Evolutionary conservation across 2,329 filamentous ascomycete genomes (phyloP).

Genomic region (Ceratocystis albifundus): DNA sequence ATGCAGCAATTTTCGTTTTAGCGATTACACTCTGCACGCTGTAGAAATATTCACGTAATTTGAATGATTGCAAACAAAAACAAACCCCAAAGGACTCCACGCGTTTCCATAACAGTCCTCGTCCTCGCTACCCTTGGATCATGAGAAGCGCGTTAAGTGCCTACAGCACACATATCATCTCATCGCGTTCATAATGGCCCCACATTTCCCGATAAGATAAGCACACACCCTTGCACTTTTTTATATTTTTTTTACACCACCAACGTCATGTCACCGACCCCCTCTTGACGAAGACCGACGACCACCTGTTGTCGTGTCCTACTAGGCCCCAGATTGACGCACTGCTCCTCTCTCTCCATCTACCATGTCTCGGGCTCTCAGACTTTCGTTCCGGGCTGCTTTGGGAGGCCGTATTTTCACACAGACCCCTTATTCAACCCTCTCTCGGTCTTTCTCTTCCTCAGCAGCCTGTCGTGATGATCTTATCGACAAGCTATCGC

Average conservation of each 20-base stretch:
- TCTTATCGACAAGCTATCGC: background rate
- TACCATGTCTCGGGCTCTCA: background rate
- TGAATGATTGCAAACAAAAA: background rate
- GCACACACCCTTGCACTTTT: background rate
- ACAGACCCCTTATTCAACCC: background rate
- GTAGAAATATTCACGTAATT: background rate
- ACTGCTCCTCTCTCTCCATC: background rate
- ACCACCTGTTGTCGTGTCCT: too few relatives aligned
- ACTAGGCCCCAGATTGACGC: background rate
- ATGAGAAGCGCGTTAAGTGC: conserved; percentile 11
- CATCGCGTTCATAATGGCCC: background rate
- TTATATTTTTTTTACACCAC: background rate
- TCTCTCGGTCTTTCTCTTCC: background rate
- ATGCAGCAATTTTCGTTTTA: too few relatives aligned
- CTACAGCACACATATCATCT: background rate
- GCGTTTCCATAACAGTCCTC: background rate
- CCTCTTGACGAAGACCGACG: background rate
- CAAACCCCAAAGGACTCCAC: background rate
- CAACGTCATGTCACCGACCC: background rate
- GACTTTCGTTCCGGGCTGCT: background rate
- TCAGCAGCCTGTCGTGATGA: background rate
- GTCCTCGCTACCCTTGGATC: background rate
- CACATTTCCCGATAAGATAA: conserved; percentile 8
- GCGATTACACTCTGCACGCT: background rate
- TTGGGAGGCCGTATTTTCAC: background rate